phyloP scores from a whole-genome alignment of 208 protist genomes.

The Trypanosoma brucei region DNA sequence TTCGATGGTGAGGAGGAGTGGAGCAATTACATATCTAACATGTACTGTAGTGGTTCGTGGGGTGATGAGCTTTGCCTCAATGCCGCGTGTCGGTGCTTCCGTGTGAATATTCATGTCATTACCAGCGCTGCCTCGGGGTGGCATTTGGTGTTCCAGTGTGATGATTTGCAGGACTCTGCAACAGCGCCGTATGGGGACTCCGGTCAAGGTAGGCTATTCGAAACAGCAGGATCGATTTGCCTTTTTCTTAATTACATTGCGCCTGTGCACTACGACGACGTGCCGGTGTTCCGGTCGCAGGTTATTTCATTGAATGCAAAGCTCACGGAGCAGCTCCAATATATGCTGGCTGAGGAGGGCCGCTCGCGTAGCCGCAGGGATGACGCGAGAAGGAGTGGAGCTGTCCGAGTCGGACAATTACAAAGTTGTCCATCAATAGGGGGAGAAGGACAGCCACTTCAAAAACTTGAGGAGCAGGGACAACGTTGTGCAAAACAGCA shows the following conservation, averaged over 20 bases:
- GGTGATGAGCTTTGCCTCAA: conserved; percentile 85
- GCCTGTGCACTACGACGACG: conserved; percentile 83
- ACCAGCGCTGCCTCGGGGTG: conserved; percentile 64
- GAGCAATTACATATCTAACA: conserved; percentile 44
- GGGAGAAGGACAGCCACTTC: too few relatives aligned
- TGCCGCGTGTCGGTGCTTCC: conserved; percentile 77
- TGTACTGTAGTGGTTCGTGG: conserved; percentile 62
- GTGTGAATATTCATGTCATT: conserved; percentile 84
- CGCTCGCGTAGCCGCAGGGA: conserved; percentile 8
- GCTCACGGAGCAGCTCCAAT: conserved; percentile 41
- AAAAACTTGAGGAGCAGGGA: too few relatives aligned
- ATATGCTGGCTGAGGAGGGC: conserved; percentile 19
- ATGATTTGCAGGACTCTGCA: conserved; percentile 25
- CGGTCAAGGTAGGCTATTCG: neutral
- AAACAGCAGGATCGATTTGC: conserved; percentile 23
- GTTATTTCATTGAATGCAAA: conserved; percentile 35
- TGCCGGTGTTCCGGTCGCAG: conserved; percentile 29
- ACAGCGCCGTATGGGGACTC: neutral
- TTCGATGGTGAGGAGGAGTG: conserved; percentile 65
- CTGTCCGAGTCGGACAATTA: too few relatives aligned
- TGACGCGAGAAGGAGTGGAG: conserved; percentile 4
- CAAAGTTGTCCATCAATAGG: too few relatives aligned
- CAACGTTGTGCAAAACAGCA: too few relatives aligned
- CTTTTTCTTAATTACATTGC: conserved; percentile 74
- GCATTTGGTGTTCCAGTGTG: conserved; percentile 78